Conservation (phyloP, 768 basidiomycete species). For the Lentinus tigrinus region DNA sequence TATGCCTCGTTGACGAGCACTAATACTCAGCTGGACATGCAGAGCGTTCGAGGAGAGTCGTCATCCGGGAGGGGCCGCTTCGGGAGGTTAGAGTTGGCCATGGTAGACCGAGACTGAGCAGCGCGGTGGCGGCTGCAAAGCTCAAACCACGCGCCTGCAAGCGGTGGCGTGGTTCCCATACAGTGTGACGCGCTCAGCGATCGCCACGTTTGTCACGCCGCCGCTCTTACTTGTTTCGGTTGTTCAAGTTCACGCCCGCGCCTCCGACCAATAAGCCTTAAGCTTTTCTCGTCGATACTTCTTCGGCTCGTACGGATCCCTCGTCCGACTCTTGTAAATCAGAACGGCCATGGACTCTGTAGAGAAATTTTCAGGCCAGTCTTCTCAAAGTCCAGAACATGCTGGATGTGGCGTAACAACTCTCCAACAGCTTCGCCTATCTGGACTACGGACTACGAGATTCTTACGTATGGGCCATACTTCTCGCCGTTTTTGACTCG, state of each 20-base stretch:
- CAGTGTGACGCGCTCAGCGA: background rate
- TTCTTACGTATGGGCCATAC: background rate
- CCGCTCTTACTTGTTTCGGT: background rate
- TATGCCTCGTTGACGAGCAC: background rate
- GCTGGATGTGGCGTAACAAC: constrained; percentile 1
- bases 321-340: constrained; percentile 2
- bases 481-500: background rate
- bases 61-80: background rate
- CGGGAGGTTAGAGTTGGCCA: background rate
- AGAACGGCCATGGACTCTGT: background rate
- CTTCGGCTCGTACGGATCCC: constrained; percentile 4
- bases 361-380: constrained; percentile 1
- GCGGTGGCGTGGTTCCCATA: background rate
- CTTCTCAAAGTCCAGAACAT: background rate
- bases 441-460: background rate
- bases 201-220: background rate
- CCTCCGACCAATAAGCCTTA: constrained; percentile 7
- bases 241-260: background rate
- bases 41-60: constrained; percentile 4
- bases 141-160: background rate
- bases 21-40: too few species aligned
- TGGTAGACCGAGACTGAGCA: background rate
- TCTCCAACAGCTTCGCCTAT: constrained; percentile 1
- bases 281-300: constrained; percentile 4
- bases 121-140: background rate